Evolutionary conservation across 2,329 filamentous ascomycete species (phyloP), one percentile per base, ranked within the genome.

Genomic region (Fusarium sp.): DNA sequence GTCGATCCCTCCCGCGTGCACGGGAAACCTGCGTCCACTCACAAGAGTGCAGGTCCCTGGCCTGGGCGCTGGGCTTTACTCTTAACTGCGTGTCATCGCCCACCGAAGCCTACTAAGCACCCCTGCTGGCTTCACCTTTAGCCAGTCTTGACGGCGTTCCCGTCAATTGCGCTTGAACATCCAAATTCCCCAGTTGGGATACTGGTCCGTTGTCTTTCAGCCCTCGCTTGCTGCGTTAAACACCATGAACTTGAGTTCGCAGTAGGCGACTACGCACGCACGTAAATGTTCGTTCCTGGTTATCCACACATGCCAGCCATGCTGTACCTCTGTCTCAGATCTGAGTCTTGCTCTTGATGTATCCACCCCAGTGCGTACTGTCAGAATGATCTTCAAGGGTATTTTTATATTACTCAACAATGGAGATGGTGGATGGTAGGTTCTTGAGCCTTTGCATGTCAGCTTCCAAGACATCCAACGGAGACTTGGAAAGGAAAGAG

Each of bases 61-160:
- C 36, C 45, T 59, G 56, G 38, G 34, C 46, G 32, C 45, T 59
- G 56, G 38, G 34, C 46, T 49, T n/a, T 10, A n/a, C 36, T 68
- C 58, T 66, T 50, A 67, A 58, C 69, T 72, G 71, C 67, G 56
- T 72, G 65, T 66, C 71, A 72, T 73, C 42, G 44, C 48, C 52
- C 39, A 38, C 48, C 52, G 44, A 60, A 24, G 50, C 50, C 36
- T 67, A 60, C 45, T 38, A 19, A 7, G n/a, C n/a, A 71, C 60
- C 64, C 55, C 56, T 63, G 38, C 66, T 49, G 51, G 62, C 61
- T 61, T 50, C 52, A 55, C 44, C 44, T 51, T 34, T 51, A 61
- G 42, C 38, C 34, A 53, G 59, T 36, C 38, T 48, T 55, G 59
- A 56, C 63, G 55, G 62, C 57, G 59, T 68, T 71, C 47, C 63